A percentile compares a stretch with the other conserved stretches of the same genome.
Evolutionary conservation across 371 early-diverging fungal species (phyloP).

Genomic region (Mucor velutinosus): DNA sequence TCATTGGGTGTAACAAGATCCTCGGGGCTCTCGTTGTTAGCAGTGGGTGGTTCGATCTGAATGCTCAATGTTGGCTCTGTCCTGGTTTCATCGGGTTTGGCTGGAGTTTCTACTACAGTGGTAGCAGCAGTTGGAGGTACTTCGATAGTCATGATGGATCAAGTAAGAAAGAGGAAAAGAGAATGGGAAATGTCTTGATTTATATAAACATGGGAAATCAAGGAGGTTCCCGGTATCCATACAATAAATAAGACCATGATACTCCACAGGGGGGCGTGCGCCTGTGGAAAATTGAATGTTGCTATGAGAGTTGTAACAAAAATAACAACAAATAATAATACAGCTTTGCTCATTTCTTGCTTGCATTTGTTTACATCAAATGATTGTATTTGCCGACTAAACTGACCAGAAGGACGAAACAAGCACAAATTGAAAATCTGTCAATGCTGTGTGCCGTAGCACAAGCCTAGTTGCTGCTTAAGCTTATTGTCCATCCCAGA

Average conservation of each 20-base stretch:
- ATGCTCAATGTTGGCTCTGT: conserved; percentile 6
- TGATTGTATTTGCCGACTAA: not conserved
- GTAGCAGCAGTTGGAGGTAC: conserved; percentile 9
- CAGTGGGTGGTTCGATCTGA: conserved; percentile 11
- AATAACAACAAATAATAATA: conserved; percentile 3
- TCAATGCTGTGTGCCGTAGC: not conserved
- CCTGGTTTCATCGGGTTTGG: not conserved
- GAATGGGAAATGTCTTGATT: not conserved
- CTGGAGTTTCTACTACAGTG: not conserved
- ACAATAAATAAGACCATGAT: not conserved
- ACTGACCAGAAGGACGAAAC: not conserved
- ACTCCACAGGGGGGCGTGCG: not conserved
- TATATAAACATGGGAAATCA: not conserved
- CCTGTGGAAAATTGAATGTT: not conserved
- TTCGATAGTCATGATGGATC: not conserved
- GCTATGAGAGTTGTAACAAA: not conserved
- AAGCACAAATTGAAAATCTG: not conserved
- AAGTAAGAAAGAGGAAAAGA: not conserved
- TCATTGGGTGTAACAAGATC: conserved; percentile 4
- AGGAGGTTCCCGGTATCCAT: not conserved
- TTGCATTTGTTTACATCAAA: conserved; percentile 8
- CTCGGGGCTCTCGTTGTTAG: not conserved
- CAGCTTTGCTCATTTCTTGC: not conserved
- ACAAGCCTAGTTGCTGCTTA: not conserved
- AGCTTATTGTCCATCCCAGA: too few relatives aligned